Evolutionary conservation across 1,284 basidiomycete species (phyloP), one percentile per base, ranked within the genome.

Genomic region (Trametes hirsuta): DNA sequence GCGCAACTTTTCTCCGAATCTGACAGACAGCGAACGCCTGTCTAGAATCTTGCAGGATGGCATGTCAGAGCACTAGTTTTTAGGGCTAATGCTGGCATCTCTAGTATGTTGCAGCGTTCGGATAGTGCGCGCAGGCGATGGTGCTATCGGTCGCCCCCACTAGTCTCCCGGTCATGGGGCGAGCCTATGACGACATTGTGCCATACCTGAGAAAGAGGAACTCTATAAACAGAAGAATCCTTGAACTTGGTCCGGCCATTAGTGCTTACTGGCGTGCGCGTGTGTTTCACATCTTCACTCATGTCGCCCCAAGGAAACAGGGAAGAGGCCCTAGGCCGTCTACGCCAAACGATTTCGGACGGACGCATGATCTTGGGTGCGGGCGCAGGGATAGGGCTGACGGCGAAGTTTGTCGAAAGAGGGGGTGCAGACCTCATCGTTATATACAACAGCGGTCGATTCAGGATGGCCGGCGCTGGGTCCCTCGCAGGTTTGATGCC

Each of bases 401-500:
- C 68, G 8, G 68, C 68, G 9, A 69, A 69, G 51, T 69, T 67
- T 54, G 66, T 67, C 40, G 68, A 69, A 47, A 66, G 59, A 42
- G 66, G 66, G 18, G 68, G 68, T n/a, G 68, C 68, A 18, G 68
- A 69, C 59, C 61, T 67, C 35, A 66, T 69, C 59, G 61, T 66
- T 11, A 57, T 69, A 42, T 69, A 69, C 64, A 69, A 69, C 49
- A 69, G 68, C 54, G 68, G 68, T 15, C 61, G 68, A 21, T 69
- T 64, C 52, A 63, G 68, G 48, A 69, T 69, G 68, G 68, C 68
- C 2, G 68, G 68, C 2, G 47, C 61, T 6, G 68, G 68, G 11
- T 69, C 67, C 0, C 64, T 69, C 22, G 67, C 67, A 5, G 67
- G 67, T 3, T 59, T 69, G 22, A 69, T 69, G 68, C 68, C 68